Percentiles rank a stretch among this genome's conserved stretches.
These are phyloP conservation scores for Colletotrichum navitas DNA, from an alignment of 2,329 filamentous ascomycete species.

Conservation along the genomic window DNA sequence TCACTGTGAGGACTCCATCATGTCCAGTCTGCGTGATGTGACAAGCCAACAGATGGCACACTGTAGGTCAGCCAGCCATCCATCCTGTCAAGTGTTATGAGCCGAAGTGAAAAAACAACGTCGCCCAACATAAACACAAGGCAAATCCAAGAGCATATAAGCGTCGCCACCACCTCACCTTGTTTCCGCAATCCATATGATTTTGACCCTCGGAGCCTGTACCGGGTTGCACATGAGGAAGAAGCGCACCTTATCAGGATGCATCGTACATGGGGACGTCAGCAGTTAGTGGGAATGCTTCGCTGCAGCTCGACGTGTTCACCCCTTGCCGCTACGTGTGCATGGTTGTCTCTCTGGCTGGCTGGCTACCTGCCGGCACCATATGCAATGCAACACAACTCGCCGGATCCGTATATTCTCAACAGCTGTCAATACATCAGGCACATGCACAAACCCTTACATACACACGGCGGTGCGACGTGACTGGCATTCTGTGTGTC, in stretches of 20 bases:
- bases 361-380: slow-evolving; percentile 5
- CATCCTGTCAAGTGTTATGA: too few species aligned
- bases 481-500: not conserved
- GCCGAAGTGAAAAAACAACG: not conserved
- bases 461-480: not conserved
- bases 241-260: not conserved
- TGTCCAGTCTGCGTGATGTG: not conserved
- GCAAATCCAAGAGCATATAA: not conserved
- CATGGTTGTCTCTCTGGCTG: slow-evolving; percentile 1
- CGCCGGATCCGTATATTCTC: slow-evolving; percentile 10
- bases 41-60: not conserved
- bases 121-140: not conserved
- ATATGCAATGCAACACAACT: slow-evolving; percentile 28
- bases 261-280: not conserved
- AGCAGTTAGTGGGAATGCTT: not conserved
- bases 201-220: not conserved
- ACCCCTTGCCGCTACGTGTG: slow-evolving; percentile 1
- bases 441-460: not conserved
- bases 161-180: not conserved
- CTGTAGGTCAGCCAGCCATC: not conserved
- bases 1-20: not conserved
- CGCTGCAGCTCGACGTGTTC: slow-evolving; percentile 28
- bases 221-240: not conserved
- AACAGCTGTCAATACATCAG: not conserved
- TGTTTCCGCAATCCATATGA: not conserved